Conservation (phyloP, 2,329 filamentous ascomycete genomes). For the Neoascochyta sp. region DNA sequence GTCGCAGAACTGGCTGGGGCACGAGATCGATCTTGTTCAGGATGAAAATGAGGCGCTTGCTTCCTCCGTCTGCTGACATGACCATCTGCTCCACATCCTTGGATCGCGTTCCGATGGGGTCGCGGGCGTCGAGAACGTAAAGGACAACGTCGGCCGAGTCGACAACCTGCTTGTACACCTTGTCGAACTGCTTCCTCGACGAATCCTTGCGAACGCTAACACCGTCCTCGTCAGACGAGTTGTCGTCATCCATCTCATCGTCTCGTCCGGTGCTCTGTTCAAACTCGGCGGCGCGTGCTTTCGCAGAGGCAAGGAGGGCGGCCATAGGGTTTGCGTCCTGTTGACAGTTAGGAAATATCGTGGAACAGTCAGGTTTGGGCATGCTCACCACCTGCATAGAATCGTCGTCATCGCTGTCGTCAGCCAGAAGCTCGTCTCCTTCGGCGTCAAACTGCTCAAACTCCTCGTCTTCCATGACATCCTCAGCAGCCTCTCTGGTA, state of each 20-base stretch:
- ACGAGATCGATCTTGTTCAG: slow-evolving; percentile 96
- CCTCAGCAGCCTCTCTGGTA: slow-evolving; percentile 35
- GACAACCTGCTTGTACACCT: slow-evolving; percentile 90
- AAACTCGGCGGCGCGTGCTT: slow-evolving; percentile 72
- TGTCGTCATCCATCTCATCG: slow-evolving; percentile 56
- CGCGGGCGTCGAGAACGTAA: slow-evolving; percentile 88
- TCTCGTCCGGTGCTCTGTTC: slow-evolving; percentile 61
- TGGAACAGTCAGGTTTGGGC: background rate
- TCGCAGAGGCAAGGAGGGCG: slow-evolving; percentile 80
- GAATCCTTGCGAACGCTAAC: slow-evolving; percentile 49
- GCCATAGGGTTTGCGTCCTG: slow-evolving; percentile 81
- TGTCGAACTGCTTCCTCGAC: slow-evolving; percentile 87
- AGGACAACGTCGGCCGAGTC: slow-evolving; percentile 86
- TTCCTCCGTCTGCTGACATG: slow-evolving; percentile 78
- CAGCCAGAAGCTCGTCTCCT: slow-evolving; percentile 51
- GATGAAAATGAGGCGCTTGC: slow-evolving; percentile 84
- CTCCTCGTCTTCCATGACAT: slow-evolving; percentile 38
- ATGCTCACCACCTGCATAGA: slow-evolving; percentile 51
- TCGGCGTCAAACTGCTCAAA: slow-evolving; percentile 43
- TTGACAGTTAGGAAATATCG: slow-evolving; percentile 6
- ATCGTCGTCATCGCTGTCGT: slow-evolving; percentile 54
- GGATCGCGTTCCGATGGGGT: slow-evolving; percentile 86
- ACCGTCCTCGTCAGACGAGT: slow-evolving; percentile 45
- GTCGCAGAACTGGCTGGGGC: slow-evolving; percentile 74
- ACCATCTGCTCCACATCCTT: slow-evolving; percentile 86